These are phyloP conservation scores for Mucor ambiguus DNA, from an alignment of 371 early-diverging fungal species.

Conservation along the genomic window DNA sequence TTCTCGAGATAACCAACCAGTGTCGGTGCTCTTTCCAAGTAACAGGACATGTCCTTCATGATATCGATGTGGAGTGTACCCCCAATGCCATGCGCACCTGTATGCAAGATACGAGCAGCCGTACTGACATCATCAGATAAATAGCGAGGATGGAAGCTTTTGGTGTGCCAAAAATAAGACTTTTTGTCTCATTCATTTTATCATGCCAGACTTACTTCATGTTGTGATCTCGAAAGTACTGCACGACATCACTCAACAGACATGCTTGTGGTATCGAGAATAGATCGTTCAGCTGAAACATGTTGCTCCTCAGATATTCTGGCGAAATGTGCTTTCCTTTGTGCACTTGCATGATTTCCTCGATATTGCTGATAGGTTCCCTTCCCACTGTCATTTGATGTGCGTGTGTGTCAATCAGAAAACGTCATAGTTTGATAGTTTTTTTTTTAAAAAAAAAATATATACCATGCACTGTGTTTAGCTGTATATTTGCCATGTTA, in stretches of 20 bases:
- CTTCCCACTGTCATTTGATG: slow-evolving; percentile 38
- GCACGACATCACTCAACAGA: slow-evolving; percentile 61
- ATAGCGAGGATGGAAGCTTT: slow-evolving; percentile 63
- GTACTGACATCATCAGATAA: slow-evolving; percentile 64
- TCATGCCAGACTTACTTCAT: slow-evolving; percentile 34
- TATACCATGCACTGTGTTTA: slow-evolving; percentile 61
- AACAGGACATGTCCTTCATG: slow-evolving; percentile 52
- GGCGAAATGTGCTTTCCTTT: slow-evolving; percentile 65
- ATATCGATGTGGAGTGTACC: slow-evolving; percentile 57
- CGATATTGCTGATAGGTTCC: slow-evolving; percentile 52
- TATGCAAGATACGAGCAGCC: slow-evolving; percentile 60
- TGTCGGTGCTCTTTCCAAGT: slow-evolving; percentile 50
- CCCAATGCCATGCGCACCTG: slow-evolving; percentile 48
- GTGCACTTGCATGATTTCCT: slow-evolving; percentile 54
- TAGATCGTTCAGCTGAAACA: slow-evolving; percentile 66
- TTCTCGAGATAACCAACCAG: slow-evolving; percentile 55
- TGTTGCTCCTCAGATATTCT: slow-evolving; percentile 50
- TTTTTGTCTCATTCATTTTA: too few species aligned
- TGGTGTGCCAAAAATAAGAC: too few species aligned
- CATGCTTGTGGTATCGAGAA: slow-evolving; percentile 66
- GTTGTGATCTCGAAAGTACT: slow-evolving; percentile 60
- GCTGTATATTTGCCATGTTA: slow-evolving; percentile 64
- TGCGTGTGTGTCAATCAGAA: not conserved
- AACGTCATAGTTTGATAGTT: not conserved
- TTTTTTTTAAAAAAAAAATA: too few species aligned